A percentile compares a stretch with the other conserved stretches of the same genome.
These are phyloP conservation scores for Camelina hispida DNA, from an alignment of 345 rosid species.

Conservation along the genomic window DNA sequence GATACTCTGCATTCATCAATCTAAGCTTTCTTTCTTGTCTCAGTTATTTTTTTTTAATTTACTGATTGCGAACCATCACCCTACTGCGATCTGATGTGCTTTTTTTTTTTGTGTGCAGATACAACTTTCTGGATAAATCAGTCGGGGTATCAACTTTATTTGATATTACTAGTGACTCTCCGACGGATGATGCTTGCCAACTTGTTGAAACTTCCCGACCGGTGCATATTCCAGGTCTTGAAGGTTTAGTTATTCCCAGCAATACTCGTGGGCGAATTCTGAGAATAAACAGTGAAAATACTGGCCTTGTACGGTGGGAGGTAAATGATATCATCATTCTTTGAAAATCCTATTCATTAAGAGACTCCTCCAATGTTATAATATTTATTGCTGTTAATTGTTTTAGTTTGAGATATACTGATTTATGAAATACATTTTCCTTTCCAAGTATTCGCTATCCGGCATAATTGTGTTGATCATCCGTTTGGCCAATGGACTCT, in stretches of 20 bases:
- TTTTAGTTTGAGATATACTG: constrained; percentile 33
- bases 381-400: constrained; percentile 10
- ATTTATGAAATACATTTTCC: constrained; percentile 30
- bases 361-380: constrained; percentile 4
- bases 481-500: constrained; percentile 70
- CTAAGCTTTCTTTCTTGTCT: constrained; percentile 28
- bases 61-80: constrained; percentile 21
- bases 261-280: constrained; percentile 76
- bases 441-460: constrained; percentile 68
- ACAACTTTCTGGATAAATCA: constrained; percentile 84
- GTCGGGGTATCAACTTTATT: constrained; percentile 80
- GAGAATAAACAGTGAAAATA: constrained; percentile 61
- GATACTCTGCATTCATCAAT: constrained; percentile 13
- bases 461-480: constrained; percentile 75
- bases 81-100: constrained; percentile 17
- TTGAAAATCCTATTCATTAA: background rate
- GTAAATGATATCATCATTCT: constrained; percentile 48
- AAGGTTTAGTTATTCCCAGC: constrained; percentile 75
- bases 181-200: constrained; percentile 59
- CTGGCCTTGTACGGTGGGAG: constrained; percentile 97
- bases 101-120: constrained; percentile 56
- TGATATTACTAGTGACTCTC: constrained; percentile 62
- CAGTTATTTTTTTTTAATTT: constrained; percentile 12
- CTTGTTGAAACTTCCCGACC: constrained; percentile 70
- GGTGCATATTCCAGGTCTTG: constrained; percentile 77